Conservation (phyloP, 169 alveolate species). For the Eimeria acervulina region DNA sequence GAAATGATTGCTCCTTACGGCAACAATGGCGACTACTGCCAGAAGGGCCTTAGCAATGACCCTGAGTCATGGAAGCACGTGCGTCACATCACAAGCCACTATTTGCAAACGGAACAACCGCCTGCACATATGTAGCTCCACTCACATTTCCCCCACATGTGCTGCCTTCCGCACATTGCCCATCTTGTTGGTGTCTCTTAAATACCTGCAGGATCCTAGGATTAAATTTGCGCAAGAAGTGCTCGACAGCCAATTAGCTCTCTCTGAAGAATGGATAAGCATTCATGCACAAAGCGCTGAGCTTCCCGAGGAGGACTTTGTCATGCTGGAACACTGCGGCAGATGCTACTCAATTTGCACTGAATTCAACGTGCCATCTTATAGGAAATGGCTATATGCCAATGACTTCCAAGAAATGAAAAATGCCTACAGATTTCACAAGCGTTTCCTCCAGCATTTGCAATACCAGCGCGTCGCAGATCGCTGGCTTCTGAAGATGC, state of each 20-base stretch:
- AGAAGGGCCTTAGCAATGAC: constrained; percentile 79
- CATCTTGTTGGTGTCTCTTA: not conserved
- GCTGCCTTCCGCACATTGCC: not conserved
- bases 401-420: constrained; percentile 82
- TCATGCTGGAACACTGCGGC: constrained; percentile 85
- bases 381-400: constrained; percentile 82
- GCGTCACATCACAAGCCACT: not conserved
- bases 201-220: constrained; percentile 80
- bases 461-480: constrained; percentile 84
- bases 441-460: constrained; percentile 85
- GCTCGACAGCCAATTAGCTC: constrained; percentile 82
- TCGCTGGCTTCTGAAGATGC: constrained; percentile 86
- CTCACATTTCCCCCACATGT: not conserved
- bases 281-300: constrained; percentile 86
- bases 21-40: constrained; percentile 80
- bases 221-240: constrained; percentile 83
- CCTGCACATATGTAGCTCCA: not conserved
- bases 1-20: constrained; percentile 85
- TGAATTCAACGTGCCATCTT: constrained; percentile 81
- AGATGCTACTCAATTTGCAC: constrained; percentile 83
- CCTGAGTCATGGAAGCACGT: constrained; percentile 84
- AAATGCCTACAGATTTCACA: constrained; percentile 83
- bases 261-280: constrained; percentile 84
- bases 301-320: constrained; percentile 85
- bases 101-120: not conserved